Conservation (phyloP, 1,284 basidiomycete species). For the Entoloma clypeatum region DNA sequence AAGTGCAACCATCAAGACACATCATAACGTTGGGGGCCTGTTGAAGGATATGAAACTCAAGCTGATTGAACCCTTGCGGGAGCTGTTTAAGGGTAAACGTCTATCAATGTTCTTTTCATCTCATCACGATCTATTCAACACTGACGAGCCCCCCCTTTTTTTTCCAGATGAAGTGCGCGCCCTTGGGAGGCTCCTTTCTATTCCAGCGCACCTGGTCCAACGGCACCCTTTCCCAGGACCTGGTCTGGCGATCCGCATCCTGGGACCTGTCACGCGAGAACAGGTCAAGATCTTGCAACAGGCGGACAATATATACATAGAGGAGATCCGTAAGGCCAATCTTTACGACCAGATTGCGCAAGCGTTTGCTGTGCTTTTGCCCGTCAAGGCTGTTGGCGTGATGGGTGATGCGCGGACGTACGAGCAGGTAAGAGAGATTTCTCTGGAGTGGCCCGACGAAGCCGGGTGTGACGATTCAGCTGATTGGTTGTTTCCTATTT, state of each 20-base stretch:
- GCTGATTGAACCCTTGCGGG: constrained; percentile 95
- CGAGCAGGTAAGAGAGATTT: constrained; percentile 80
- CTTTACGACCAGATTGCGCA: constrained; percentile 95
- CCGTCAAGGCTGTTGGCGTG: constrained; percentile 95
- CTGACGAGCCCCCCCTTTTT: constrained; percentile 5
- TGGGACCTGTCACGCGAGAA: constrained; percentile 89
- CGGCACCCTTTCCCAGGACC: constrained; percentile 99
- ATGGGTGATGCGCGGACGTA: constrained; percentile 98
- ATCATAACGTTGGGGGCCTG: constrained; percentile 98
- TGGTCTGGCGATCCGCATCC: constrained; percentile 97
- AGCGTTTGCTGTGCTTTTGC: constrained; percentile 96
- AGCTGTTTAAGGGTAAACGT: constrained; percentile 90
- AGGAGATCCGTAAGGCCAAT: constrained; percentile 91
- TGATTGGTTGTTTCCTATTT: constrained; percentile 2
- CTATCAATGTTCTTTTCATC: not conserved
- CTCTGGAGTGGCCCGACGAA: not conserved
- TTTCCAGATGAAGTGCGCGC: constrained; percentile 89
- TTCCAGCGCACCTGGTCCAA: constrained; percentile 91
- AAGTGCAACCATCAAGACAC: constrained; percentile 98
- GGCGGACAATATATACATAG: constrained; percentile 96
- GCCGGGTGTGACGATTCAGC: not conserved
- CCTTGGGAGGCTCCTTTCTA: constrained; percentile 86
- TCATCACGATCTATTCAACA: constrained; percentile 3
- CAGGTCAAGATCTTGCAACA: constrained; percentile 95
- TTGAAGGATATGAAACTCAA: constrained; percentile 99